These are phyloP conservation scores for Ogataea henricii DNA, from an alignment of 805 yeast genomes.

Conservation along the genomic window DNA sequence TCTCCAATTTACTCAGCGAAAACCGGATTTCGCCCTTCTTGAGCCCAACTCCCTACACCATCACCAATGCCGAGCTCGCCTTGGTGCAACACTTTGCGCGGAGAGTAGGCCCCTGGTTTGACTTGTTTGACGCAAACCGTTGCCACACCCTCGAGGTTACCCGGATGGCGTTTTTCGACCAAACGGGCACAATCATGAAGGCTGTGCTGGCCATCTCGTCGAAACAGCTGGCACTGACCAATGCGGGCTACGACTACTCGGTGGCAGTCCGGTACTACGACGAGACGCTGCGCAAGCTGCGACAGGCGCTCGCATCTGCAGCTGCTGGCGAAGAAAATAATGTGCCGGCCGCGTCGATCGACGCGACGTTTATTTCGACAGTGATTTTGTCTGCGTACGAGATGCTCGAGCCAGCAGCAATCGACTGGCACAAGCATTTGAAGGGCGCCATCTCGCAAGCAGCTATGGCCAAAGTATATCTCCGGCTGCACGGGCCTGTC, in stretches of 20 bases:
- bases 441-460: slow-evolving; percentile 17
- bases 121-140: slow-evolving; percentile 13
- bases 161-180: slow-evolving; percentile 14
- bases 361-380: slow-evolving; percentile 13
- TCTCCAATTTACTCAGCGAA: slow-evolving; percentile 4
- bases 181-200: slow-evolving; percentile 12
- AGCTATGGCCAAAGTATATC: slow-evolving; percentile 5
- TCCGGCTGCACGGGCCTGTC: slow-evolving; percentile 7
- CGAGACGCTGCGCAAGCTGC: slow-evolving; percentile 11
- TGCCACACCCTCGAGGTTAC: slow-evolving; percentile 10
- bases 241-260: slow-evolving; percentile 9
- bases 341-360: slow-evolving; percentile 6
- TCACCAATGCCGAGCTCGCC: slow-evolving; percentile 6
- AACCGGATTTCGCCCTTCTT: not conserved
- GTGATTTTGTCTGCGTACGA: slow-evolving; percentile 16
- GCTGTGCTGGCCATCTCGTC: slow-evolving; percentile 14
- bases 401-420: slow-evolving; percentile 16
- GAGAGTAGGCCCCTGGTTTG: slow-evolving; percentile 16
- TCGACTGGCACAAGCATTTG: slow-evolving; percentile 18
- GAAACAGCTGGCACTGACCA: slow-evolving; percentile 16
- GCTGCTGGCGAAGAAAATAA: not conserved
- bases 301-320: slow-evolving; percentile 4
- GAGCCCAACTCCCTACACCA: not conserved
- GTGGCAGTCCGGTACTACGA: slow-evolving; percentile 16
- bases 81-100: slow-evolving; percentile 13